phyloP scores from a whole-genome alignment of 805 yeast species.

The Yarrowia osloensis region DNA sequence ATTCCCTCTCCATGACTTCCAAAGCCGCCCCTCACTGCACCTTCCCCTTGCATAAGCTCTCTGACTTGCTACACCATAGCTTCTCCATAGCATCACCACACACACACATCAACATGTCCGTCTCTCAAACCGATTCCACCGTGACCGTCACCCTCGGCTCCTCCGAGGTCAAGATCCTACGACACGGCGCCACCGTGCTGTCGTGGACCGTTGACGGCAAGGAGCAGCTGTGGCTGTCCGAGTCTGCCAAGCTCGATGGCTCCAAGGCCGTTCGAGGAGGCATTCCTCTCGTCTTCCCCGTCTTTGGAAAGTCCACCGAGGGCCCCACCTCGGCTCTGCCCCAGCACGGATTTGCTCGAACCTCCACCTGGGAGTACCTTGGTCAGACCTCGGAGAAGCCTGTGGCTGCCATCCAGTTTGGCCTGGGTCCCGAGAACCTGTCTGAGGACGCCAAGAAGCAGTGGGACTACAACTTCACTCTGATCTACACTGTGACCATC shows the following conservation, averaged over 20 bases:
- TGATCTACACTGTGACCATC: constrained; percentile 68
- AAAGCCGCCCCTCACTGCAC: too few species aligned
- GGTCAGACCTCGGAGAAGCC: constrained; percentile 75
- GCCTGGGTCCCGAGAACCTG: constrained; percentile 82
- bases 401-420: constrained; percentile 80
- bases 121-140: constrained; percentile 64
- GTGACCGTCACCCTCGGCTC: constrained; percentile 60
- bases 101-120: constrained; percentile 58
- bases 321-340: constrained; percentile 70
- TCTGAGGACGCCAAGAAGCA: constrained; percentile 57
- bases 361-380: constrained; percentile 87
- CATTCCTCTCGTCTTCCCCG: constrained; percentile 94
- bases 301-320: constrained; percentile 63
- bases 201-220: constrained; percentile 75
- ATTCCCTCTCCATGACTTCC: too few species aligned
- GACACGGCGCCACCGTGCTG: constrained; percentile 83
- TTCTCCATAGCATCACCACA: not conserved
- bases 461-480: constrained; percentile 76
- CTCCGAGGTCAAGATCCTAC: constrained; percentile 68
- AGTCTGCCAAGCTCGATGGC: constrained; percentile 79
- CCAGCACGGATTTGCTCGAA: constrained; percentile 96
- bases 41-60: not conserved
- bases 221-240: constrained; percentile 77
- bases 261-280: constrained; percentile 96
- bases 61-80: not conserved